Conservation (phyloP, 1,284 basidiomycete genomes). For the Hymenochaete sp. region DNA sequence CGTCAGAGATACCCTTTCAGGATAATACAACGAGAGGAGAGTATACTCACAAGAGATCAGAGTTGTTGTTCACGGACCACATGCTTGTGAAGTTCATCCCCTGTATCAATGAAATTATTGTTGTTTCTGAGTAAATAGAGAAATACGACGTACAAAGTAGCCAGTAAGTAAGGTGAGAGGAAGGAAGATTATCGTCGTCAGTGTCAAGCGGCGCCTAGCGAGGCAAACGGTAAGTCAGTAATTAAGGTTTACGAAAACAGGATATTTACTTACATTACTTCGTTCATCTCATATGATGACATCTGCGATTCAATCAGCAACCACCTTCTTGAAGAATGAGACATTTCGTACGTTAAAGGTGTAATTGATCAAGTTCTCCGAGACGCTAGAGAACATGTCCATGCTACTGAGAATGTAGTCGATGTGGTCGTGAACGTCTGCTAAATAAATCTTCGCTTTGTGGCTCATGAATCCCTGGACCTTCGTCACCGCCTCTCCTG, state of each 20-base stretch:
- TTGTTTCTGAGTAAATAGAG: slow-evolving; percentile 2
- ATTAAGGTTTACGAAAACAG: slow-evolving; percentile 2
- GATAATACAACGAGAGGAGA: slow-evolving; percentile 1
- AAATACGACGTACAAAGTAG: slow-evolving; percentile 47
- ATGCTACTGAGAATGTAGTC: slow-evolving; percentile 57
- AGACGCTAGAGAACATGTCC: slow-evolving; percentile 58
- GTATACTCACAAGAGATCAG: slow-evolving; percentile 41
- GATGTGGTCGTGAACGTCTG: slow-evolving; percentile 64
- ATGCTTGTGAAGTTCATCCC: slow-evolving; percentile 61
- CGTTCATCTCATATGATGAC: slow-evolving; percentile 63
- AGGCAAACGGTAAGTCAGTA: background rate
- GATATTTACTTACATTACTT: slow-evolving; percentile 50
- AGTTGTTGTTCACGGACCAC: slow-evolving; percentile 39
- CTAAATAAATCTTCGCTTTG: slow-evolving; percentile 60
- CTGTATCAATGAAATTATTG: slow-evolving; percentile 25
- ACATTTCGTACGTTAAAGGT: slow-evolving; percentile 45
- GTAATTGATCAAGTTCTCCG: slow-evolving; percentile 63
- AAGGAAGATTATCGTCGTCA: slow-evolving; percentile 61
- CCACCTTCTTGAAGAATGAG: slow-evolving; percentile 2
- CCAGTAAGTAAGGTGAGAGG: slow-evolving; percentile 63
- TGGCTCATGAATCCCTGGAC: slow-evolving; percentile 57
- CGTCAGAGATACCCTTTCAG: background rate
- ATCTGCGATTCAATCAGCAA: slow-evolving; percentile 31
- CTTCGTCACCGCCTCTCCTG: slow-evolving; percentile 25
- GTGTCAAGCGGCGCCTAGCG: slow-evolving; percentile 43